Evolutionary conservation across 2,329 filamentous ascomycete genomes (phyloP), one percentile per base, ranked within the genome.

Genomic region (Neofusicoccum parvum): DNA sequence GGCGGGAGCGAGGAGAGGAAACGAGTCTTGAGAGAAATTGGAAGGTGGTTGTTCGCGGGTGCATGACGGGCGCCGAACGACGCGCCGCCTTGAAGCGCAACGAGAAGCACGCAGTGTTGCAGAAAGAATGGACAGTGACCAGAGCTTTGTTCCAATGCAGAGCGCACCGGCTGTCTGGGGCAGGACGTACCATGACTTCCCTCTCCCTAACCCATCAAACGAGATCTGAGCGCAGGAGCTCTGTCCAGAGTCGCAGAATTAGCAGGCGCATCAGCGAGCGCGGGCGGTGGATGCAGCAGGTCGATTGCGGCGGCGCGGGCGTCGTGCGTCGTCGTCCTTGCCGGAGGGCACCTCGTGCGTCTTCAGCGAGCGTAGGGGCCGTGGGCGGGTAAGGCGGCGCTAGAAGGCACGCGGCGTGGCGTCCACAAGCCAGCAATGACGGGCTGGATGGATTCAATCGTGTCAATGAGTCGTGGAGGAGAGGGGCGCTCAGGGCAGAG

Each of bases 221-320:
- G 23, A 32, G 11, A 48, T 37, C 1, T 4, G 56, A 48, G 56
- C 41, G 41, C 56, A 46, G n/a, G 41, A 48, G 43, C 56, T 60
- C 56, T 60, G n/a, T 37, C 41, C 32, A 48, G 45, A 48, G 32
- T 48, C n/a, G 56, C 11, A 34, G 17, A n/a, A 20, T 34, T 12
- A 37, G 43, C 56, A 37, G 43, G 32, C 41, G 56, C 56, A 60
- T 60, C 43, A 48, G 56, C 43, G 56, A 20, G 56, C 43, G 56
- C 43, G 23, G 56, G 41, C 27, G 27, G 41, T 23, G 5, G 5
- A 36, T 20, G 50, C 50, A 6, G 43, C 3, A 23, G 27, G 27
- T 15, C 27, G 39, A 45, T 37, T n/a, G 56, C 56, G 39, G 43
- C 32, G 27, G 41, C 27, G 43, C 15, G 41, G 27, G n/a, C 20